A percentile compares a stretch with the other conserved stretches of the same genome.
Conservation (phyloP, 495 filamentous ascomycete genomes). For the Diplogelasinospora grovesii region DNA sequence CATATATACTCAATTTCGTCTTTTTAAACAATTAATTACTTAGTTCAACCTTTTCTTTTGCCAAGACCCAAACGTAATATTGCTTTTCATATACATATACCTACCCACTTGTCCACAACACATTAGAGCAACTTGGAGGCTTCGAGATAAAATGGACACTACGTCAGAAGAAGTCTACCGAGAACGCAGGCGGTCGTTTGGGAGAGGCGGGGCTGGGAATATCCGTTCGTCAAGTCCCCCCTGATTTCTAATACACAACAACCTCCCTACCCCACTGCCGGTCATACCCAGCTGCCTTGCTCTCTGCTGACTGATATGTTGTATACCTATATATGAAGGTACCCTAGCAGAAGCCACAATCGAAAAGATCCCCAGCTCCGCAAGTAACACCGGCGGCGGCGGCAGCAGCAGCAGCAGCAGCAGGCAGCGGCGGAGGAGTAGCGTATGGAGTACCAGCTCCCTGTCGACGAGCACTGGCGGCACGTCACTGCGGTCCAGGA, state of each 20-base stretch:
- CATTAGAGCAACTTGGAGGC: no score
- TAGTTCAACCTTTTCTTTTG: no score
- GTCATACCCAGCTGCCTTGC: no score
- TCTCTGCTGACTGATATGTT: background rate
- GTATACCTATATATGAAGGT: background rate
- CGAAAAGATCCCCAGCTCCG: conserved; percentile 1
- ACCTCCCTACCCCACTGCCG: background rate
- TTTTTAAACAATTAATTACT: no score
- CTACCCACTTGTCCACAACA: no score
- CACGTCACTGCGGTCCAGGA: conserved; percentile 1
- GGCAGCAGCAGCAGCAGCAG: background rate
- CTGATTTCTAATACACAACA: background rate
- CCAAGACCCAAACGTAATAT: no score
- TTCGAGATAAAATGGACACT: no score
- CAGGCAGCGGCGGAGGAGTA: conserved; percentile 10
- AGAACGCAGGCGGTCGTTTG: conserved; percentile 14
- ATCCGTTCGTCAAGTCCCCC: conserved; percentile 10
- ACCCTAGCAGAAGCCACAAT: conserved; percentile 2
- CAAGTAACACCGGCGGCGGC: background rate
- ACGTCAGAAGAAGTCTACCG: no score
- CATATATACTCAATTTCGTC: no score
- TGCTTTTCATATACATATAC: no score
- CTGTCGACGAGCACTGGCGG: conserved; percentile 4
- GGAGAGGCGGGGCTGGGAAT: conserved; percentile 19
- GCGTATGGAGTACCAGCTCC: conserved; percentile 9